Evolutionary conservation across 805 yeast species (phyloP).

Genomic region (Grigorovia humatica): DNA sequence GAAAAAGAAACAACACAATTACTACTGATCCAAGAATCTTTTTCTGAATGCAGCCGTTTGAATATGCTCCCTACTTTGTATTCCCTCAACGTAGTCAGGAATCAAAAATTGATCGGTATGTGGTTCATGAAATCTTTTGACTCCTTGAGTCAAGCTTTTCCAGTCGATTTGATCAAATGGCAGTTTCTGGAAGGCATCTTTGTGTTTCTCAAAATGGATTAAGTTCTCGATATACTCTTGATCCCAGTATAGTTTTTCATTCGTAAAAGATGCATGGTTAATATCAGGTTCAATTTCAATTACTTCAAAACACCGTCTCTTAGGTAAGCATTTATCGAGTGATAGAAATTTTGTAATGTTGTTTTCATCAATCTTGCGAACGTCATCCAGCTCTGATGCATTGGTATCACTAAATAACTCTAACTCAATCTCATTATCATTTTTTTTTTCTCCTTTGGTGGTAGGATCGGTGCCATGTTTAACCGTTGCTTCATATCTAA

Average conservation of each 20-base stretch:
- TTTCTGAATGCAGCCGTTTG: constrained; percentile 13
- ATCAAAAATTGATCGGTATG: constrained; percentile 1
- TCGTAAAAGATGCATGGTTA: constrained; percentile 16
- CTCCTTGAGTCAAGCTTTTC: not conserved
- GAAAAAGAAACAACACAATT: no score
- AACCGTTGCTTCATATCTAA: constrained; percentile 50
- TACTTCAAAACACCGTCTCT: constrained; percentile 47
- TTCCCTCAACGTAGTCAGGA: constrained; percentile 10
- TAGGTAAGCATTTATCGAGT: constrained; percentile 72
- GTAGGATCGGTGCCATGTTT: constrained; percentile 20
- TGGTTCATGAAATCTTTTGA: not conserved
- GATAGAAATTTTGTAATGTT: constrained; percentile 52
- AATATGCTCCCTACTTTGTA: constrained; percentile 13
- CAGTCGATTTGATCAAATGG: constrained; percentile 4
- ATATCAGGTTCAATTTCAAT: constrained; percentile 33
- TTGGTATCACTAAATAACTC: constrained; percentile 18
- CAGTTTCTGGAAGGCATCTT: not conserved
- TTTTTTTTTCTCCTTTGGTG: constrained; percentile 8
- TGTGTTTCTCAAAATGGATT: constrained; percentile 4
- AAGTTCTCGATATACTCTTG: constrained; percentile 28
- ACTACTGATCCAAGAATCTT: not conserved
- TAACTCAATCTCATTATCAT: constrained; percentile 28
- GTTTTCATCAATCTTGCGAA: constrained; percentile 6
- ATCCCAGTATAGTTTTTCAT: constrained; percentile 26
- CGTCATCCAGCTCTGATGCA: not conserved